phyloP scores from a whole-genome alignment of 2,329 filamentous ascomycete species.

The Westerdykella sp. region DNA sequence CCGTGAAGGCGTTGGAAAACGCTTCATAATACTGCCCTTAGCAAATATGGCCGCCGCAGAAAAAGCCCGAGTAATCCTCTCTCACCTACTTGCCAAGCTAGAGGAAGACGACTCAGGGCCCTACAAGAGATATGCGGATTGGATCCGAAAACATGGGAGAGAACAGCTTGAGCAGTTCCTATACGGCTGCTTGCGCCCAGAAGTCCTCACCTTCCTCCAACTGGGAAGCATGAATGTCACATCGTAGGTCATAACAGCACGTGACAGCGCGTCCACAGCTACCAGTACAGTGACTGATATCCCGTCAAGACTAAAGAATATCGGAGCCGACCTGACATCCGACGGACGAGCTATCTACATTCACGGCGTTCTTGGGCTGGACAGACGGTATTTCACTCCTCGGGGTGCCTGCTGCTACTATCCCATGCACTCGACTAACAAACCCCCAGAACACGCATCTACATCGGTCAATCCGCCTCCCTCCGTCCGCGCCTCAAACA shows the following conservation, averaged over 20 bases:
- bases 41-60: not conserved
- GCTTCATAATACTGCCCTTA: too few species aligned
- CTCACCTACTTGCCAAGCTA: conserved; percentile 14
- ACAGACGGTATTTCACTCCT: conserved; percentile 9
- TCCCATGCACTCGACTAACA: not conserved
- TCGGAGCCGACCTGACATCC: conserved; percentile 20
- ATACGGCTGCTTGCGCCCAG: conserved; percentile 15
- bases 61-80: conserved; percentile 21
- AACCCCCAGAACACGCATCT: conserved; percentile 15
- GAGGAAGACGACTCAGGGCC: conserved; percentile 12
- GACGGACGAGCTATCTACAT: conserved; percentile 23
- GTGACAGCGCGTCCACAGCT: not conserved
- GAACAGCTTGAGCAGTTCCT: conserved; percentile 13
- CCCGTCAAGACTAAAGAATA: conserved; percentile 10
- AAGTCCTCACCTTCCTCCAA: conserved; percentile 17
- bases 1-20: too few species aligned
- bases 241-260: conserved; percentile 3
- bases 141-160: conserved; percentile 14
- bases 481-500: conserved; percentile 22
- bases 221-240: conserved; percentile 17
- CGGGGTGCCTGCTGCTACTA: not conserved
- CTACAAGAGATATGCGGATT: conserved; percentile 15
- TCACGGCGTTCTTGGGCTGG: conserved; percentile 19
- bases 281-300: not conserved
- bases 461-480: conserved; percentile 29